phyloP scores from a whole-genome alignment of 2,329 filamentous ascomycete genomes.

The Pseudogymnoascus sp. region DNA sequence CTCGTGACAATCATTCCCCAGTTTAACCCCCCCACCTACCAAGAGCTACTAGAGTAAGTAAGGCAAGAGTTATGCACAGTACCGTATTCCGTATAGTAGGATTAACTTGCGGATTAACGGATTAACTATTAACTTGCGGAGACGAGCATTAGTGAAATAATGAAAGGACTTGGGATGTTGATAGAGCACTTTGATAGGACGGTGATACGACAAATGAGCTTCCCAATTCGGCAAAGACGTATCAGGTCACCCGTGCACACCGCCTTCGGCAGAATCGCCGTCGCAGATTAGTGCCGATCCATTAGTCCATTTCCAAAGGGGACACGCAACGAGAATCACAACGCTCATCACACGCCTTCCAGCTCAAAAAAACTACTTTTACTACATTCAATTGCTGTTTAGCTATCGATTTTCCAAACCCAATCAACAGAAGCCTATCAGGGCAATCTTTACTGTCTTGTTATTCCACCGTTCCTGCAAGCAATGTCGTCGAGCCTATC shows the following conservation, averaged over 20 bases:
- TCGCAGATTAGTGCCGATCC: not conserved
- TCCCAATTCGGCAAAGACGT: not conserved
- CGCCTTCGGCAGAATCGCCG: not conserved
- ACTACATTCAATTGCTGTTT: not conserved
- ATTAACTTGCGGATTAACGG: not conserved
- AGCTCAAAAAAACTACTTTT: not conserved
- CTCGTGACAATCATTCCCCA: conserved; percentile 3
- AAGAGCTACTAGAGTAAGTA: not conserved
- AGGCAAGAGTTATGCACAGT: not conserved
- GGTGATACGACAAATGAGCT: not conserved
- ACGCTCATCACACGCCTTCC: not conserved
- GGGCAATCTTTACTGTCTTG: not conserved
- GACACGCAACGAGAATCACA: conserved; percentile 5
- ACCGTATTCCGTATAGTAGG: not conserved
- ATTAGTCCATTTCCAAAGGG: conserved; percentile 2
- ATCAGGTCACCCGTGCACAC: conserved; percentile 1
- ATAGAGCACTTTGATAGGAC: not conserved
- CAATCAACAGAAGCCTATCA: conserved; percentile 4
- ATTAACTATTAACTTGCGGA: not conserved
- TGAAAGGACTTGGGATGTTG: no score
- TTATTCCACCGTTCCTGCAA: not conserved
- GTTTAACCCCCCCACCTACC: not conserved
- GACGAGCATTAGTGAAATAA: not conserved
- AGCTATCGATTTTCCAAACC: not conserved
- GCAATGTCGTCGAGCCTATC: conserved; percentile 5